A percentile compares a stretch with the other conserved stretches of the same genome.
These are phyloP conservation scores for Penicillium sp. DNA, from an alignment of 2,329 filamentous ascomycete species.

Conservation along the genomic window DNA sequence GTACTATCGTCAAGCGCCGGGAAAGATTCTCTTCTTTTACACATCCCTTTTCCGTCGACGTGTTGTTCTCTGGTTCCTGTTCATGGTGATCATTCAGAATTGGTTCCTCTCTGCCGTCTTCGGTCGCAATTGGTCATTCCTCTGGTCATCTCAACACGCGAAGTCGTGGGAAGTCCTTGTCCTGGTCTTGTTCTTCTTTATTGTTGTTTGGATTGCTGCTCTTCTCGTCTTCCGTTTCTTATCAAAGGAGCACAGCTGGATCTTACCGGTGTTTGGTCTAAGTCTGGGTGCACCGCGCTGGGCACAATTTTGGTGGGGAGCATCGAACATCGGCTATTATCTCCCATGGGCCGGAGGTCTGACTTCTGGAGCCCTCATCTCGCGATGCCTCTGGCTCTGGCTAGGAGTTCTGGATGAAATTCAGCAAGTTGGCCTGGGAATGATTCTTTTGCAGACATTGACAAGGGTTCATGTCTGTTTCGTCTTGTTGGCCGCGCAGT, in stretches of 20 bases:
- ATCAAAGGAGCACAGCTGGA: constrained; percentile 64
- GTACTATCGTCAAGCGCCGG: constrained; percentile 66
- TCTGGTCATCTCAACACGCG: constrained; percentile 60
- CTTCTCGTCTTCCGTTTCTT: constrained; percentile 53
- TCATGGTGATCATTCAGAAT: constrained; percentile 65
- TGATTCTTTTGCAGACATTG: constrained; percentile 66
- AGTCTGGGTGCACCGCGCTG: constrained; percentile 65
- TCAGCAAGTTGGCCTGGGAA: constrained; percentile 67
- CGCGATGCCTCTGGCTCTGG: constrained; percentile 65
- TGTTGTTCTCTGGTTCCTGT: constrained; percentile 67
- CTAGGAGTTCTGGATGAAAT: constrained; percentile 65
- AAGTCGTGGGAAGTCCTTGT: constrained; percentile 58
- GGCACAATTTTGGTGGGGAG: constrained; percentile 68
- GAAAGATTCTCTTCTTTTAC: constrained; percentile 67
- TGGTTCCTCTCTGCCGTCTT: constrained; percentile 67
- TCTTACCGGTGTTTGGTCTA: constrained; percentile 67
- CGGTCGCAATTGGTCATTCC: constrained; percentile 64
- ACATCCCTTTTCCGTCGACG: constrained; percentile 62
- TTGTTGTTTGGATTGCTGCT: constrained; percentile 56
- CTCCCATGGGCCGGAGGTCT: constrained; percentile 63
- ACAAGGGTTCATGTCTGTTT: constrained; percentile 66
- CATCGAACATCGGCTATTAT: constrained; percentile 60
- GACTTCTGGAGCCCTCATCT: constrained; percentile 56
- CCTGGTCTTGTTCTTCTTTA: constrained; percentile 50
- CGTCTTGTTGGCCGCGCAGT: constrained; percentile 60